Evolutionary conservation across 2,329 filamentous ascomycete species (phyloP).

Genomic region (Aspergillus fructus): DNA sequence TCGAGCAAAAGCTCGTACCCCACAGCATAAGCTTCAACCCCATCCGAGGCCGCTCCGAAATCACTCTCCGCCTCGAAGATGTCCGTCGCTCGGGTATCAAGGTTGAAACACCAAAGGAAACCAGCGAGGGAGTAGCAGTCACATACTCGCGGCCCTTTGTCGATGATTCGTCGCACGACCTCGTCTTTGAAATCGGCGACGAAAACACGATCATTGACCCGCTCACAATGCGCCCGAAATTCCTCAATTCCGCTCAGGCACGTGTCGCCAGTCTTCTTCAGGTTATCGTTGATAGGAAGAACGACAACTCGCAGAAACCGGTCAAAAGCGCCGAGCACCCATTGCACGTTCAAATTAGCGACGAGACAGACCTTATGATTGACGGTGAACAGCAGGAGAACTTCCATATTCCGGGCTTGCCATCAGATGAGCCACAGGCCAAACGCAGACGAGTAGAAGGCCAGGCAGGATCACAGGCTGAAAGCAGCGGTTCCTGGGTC

Average conservation of each 20-base stretch:
- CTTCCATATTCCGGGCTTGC: not conserved
- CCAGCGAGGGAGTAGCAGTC: slow-evolving; percentile 33
- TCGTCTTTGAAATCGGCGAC: slow-evolving; percentile 76
- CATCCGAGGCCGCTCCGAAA: slow-evolving; percentile 67
- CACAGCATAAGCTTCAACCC: slow-evolving; percentile 76
- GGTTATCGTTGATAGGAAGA: slow-evolving; percentile 77
- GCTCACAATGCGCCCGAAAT: slow-evolving; percentile 61
- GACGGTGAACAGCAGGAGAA: slow-evolving; percentile 36
- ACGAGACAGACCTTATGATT: slow-evolving; percentile 43
- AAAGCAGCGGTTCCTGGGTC: slow-evolving; percentile 53
- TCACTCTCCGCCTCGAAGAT: slow-evolving; percentile 76
- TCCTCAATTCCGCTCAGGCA: slow-evolving; percentile 68
- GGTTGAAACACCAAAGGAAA: slow-evolving; percentile 53
- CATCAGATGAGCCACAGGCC: slow-evolving; percentile 5
- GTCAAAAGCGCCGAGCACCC: slow-evolving; percentile 63
- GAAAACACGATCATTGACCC: slow-evolving; percentile 63
- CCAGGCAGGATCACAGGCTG: not conserved
- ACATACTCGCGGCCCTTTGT: slow-evolving; percentile 80
- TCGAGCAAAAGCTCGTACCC: slow-evolving; percentile 83
- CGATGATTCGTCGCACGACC: slow-evolving; percentile 70
- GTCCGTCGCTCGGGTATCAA: slow-evolving; percentile 83
- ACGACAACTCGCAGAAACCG: slow-evolving; percentile 24
- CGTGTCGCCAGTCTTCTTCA: slow-evolving; percentile 73
- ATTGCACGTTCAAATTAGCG: slow-evolving; percentile 62
- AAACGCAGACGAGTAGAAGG: slow-evolving; percentile 17